These are phyloP conservation scores for Przewalskia tangutica DNA, from an alignment of 257 asterid species.

Conservation along the genomic window DNA sequence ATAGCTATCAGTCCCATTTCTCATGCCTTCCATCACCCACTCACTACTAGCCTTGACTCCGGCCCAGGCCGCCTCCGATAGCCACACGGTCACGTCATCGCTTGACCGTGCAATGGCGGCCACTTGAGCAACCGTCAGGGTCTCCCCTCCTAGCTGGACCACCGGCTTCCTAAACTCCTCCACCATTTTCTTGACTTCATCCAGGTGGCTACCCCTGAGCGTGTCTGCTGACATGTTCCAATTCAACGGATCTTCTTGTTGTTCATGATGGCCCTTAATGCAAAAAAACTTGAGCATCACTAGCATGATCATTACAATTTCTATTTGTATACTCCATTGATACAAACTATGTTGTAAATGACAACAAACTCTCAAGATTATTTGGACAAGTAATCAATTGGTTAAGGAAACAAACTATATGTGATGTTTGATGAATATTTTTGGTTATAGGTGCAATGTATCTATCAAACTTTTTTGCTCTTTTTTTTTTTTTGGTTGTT, in stretches of 20 bases:
- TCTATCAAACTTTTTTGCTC: background rate
- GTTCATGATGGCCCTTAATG: background rate
- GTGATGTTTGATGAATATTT: background rate
- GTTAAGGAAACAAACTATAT: background rate
- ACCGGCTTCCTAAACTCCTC: conserved; percentile 24
- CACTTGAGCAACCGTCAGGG: conserved; percentile 28
- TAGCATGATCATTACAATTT: background rate
- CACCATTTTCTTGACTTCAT: conserved; percentile 29
- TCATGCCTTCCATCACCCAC: conserved; percentile 33
- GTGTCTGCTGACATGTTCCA: conserved; percentile 34
- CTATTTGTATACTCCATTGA: conserved; percentile 7
- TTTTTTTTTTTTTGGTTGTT: background rate
- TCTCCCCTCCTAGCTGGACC: conserved; percentile 27
- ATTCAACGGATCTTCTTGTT: conserved; percentile 18
- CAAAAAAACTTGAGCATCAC: conserved; percentile 7
- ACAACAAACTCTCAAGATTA: background rate
- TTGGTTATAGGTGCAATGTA: background rate
- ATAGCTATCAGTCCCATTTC: conserved; percentile 28
- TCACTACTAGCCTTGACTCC: conserved; percentile 37
- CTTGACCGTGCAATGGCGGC: conserved; percentile 17
- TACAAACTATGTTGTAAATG: no score
- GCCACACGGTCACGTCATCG: conserved; percentile 15
- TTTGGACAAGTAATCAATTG: background rate
- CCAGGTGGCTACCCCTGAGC: conserved; percentile 28
- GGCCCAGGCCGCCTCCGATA: conserved; percentile 28